These are phyloP conservation scores for Cryptococcus floricola DNA, from an alignment of 1,284 basidiomycete species.

Conservation along the genomic window DNA sequence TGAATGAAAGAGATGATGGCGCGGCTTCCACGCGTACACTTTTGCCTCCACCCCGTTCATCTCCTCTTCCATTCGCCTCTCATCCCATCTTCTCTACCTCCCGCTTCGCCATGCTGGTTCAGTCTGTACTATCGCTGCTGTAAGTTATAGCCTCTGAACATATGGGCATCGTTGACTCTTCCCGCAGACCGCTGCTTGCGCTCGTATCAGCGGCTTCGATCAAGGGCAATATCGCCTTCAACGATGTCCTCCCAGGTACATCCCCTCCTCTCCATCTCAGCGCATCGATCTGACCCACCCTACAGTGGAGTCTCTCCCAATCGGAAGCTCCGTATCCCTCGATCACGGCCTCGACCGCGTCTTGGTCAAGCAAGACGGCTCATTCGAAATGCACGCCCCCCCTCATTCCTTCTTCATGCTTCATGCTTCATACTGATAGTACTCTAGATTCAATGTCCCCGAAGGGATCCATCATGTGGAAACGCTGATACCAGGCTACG, in stretches of 20 bases:
- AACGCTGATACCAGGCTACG: slow-evolving; percentile 31
- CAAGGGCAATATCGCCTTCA: slow-evolving; percentile 13
- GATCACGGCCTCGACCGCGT: slow-evolving; percentile 26
- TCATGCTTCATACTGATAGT: background rate
- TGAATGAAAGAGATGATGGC: too few relatives aligned
- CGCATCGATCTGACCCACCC: background rate
- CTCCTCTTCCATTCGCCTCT: background rate
- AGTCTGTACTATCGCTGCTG: background rate
- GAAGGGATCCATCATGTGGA: slow-evolving; percentile 37
- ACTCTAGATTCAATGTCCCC: slow-evolving; percentile 20
- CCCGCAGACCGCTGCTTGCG: slow-evolving; percentile 6
- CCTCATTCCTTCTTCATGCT: too few relatives aligned
- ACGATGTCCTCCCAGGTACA: slow-evolving; percentile 7
- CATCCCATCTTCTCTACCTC: background rate
- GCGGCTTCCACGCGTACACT: background rate
- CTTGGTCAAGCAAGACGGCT: slow-evolving; percentile 33
- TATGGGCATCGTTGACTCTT: background rate
- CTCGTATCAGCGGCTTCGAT: slow-evolving; percentile 8
- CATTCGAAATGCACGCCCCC: slow-evolving; percentile 32
- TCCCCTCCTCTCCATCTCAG: background rate
- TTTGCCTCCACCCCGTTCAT: background rate
- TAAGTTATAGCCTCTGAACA: background rate
- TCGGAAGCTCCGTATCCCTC: slow-evolving; percentile 28
- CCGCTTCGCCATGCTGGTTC: background rate
- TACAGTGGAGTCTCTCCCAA: slow-evolving; percentile 11